These are phyloP conservation scores for Mentha longifolia DNA, from an alignment of 257 asterid genomes.

Conservation along the genomic window DNA sequence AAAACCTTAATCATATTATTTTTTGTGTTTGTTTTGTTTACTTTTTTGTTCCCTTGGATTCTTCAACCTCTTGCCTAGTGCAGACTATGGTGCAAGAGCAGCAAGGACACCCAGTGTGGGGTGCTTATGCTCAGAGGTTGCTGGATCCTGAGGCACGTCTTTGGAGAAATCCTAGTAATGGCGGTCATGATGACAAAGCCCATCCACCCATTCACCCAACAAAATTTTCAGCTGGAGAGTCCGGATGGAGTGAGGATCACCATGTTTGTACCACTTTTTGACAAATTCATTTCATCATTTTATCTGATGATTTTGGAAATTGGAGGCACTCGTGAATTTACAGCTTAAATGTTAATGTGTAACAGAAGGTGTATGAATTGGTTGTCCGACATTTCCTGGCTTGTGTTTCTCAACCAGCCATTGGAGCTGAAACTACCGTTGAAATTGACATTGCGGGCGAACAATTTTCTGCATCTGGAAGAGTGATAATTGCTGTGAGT, in stretches of 20 bases:
- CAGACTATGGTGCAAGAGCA: conserved; percentile 92
- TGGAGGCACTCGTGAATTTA: conserved; percentile 29
- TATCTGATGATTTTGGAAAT: conserved; percentile 12
- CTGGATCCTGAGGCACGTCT: conserved; percentile 83
- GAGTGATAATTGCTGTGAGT: conserved; percentile 89
- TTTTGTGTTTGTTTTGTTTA: neutral
- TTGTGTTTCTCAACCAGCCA: conserved; percentile 97
- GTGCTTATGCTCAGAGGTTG: conserved; percentile 81
- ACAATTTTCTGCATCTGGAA: conserved; percentile 83
- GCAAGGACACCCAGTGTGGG: conserved; percentile 89
- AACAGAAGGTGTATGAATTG: conserved; percentile 91
- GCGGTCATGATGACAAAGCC: conserved; percentile 98
- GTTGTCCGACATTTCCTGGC: conserved; percentile 99
- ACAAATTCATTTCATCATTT: conserved; percentile 14
- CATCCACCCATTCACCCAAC: conserved; percentile 99
- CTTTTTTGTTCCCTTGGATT: conserved; percentile 10
- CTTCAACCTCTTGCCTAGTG: conserved; percentile 37
- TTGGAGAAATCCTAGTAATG: conserved; percentile 87
- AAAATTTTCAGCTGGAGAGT: conserved; percentile 89
- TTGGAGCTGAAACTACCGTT: conserved; percentile 93
- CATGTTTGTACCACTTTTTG: conserved; percentile 63
- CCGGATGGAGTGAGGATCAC: conserved; percentile 94
- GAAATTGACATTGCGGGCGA: conserved; percentile 96
- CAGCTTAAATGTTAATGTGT: conserved; percentile 32
- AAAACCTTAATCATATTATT: neutral